A percentile compares a stretch with the other conserved stretches of the same genome.
phyloP scores from a whole-genome alignment of 2,329 filamentous ascomycete species.

The Sporothrix dimorphospora region DNA sequence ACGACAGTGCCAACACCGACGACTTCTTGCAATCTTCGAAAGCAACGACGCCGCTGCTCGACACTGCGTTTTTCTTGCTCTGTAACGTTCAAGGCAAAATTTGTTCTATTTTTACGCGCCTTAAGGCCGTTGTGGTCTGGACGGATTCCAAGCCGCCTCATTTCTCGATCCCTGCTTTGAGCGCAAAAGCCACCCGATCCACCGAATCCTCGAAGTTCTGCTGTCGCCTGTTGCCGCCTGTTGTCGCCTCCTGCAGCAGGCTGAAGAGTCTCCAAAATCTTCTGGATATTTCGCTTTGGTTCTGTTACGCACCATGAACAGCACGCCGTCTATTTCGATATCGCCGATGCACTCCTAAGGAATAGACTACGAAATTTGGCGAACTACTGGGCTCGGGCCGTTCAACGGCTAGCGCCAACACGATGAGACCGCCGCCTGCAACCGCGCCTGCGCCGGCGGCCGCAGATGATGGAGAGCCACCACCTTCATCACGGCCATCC shows the following conservation, averaged over 20 bases:
- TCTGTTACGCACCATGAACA: slow-evolving; percentile 26
- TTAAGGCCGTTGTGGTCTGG: neutral
- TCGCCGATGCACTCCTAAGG: slow-evolving; percentile 19
- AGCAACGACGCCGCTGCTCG: neutral
- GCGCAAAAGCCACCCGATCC: neutral
- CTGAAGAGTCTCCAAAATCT: neutral
- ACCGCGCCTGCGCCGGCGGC: slow-evolving; percentile 12
- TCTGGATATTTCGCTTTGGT: neutral
- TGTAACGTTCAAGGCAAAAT: neutral
- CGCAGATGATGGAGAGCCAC: slow-evolving; percentile 12
- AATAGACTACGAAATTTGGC: slow-evolving; percentile 15
- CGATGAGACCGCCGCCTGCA: slow-evolving; percentile 21
- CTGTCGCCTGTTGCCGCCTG: neutral
- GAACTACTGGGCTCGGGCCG: slow-evolving; percentile 28
- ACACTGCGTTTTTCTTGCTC: neutral
- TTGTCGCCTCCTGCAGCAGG: neutral
- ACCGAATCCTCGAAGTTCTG: neutral
- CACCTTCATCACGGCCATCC: slow-evolving; percentile 11
- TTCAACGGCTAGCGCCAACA: slow-evolving; percentile 28
- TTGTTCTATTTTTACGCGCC: slow-evolving; percentile 13
- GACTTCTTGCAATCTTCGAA: neutral
- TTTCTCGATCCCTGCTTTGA: neutral
- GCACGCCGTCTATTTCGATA: slow-evolving; percentile 9
- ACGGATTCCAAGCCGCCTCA: neutral
- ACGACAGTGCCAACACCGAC: neutral